Evolutionary conservation across 305 asterid species (phyloP).

Genomic region (Solanum hybrid): DNA sequence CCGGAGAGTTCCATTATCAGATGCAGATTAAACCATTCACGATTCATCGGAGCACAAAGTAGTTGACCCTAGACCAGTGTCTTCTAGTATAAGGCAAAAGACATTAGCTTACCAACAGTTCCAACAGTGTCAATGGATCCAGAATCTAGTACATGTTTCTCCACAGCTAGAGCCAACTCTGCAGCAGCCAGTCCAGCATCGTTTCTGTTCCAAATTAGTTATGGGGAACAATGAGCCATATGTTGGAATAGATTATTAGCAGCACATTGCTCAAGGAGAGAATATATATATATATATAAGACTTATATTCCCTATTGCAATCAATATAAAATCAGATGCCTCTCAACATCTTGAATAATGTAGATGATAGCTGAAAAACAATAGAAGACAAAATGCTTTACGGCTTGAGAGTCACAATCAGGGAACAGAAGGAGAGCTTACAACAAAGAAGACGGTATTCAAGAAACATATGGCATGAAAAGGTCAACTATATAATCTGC

Average conservation of each 20-base stretch:
- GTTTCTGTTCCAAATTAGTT: slow-evolving; percentile 46
- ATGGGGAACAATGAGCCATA: not conserved
- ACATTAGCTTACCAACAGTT: slow-evolving; percentile 57
- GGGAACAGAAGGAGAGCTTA: not conserved
- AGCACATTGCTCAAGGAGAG: not conserved
- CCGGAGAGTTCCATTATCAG: not conserved
- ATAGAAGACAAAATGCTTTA: not conserved
- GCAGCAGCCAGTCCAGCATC: slow-evolving; percentile 98
- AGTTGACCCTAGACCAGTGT: not conserved
- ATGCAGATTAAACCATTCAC: not conserved
- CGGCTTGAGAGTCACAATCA: not conserved
- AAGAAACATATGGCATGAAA: not conserved
- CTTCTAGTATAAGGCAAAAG: not conserved
- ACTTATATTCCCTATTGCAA: not conserved
- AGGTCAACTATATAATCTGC: not conserved
- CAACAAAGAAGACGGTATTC: not conserved
- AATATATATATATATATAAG: not conserved
- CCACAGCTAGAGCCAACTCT: slow-evolving; percentile 83
- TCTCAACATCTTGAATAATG: not conserved
- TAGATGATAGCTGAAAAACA: not conserved
- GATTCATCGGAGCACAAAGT: not conserved
- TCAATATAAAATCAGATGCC: not conserved
- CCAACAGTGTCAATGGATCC: slow-evolving; percentile 96
- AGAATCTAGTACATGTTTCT: slow-evolving; percentile 76
- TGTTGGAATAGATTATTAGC: not conserved